A percentile compares a stretch with the other conserved stretches of the same genome.
phyloP scores from a whole-genome alignment of 2,329 filamentous ascomycete species.

The Dactylonectria macrodidyma region DNA sequence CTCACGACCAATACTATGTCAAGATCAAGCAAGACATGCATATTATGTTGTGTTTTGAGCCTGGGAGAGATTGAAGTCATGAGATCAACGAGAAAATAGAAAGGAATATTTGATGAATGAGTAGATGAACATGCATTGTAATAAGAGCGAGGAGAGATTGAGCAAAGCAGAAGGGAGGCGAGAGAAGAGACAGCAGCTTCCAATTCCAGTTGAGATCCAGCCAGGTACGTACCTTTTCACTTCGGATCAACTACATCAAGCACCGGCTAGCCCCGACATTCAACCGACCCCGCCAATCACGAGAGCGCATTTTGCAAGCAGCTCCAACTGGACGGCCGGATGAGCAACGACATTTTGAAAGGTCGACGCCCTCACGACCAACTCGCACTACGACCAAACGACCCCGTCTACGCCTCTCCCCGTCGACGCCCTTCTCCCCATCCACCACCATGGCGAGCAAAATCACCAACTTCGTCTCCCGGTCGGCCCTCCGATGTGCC shows the following conservation, averaged over 20 bases:
- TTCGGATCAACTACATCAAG: constrained; percentile 9
- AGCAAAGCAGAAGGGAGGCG: too few species aligned
- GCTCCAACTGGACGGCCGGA: constrained; percentile 46
- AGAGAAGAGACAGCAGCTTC: neutral
- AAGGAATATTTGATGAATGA: neutral
- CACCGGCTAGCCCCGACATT: constrained; percentile 45
- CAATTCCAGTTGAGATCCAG: neutral
- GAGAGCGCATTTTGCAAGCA: constrained; percentile 53
- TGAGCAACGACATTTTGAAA: constrained; percentile 54
- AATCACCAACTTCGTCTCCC: constrained; percentile 80
- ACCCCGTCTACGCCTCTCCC: constrained; percentile 37
- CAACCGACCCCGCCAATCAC: constrained; percentile 52
- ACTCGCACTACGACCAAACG: constrained; percentile 41
- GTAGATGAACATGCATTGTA: neutral
- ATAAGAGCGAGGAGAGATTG: neutral
- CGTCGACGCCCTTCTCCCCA: constrained; percentile 5
- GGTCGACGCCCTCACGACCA: constrained; percentile 47
- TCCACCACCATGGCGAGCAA: constrained; percentile 81
- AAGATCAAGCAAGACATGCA: neutral
- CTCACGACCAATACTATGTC: neutral
- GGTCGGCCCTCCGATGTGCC: constrained; percentile 76
- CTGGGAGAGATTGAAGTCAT: neutral
- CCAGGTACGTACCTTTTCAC: constrained; percentile 32
- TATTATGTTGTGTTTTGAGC: neutral
- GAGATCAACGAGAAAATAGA: neutral